Percentiles rank a stretch among this genome's conserved stretches.
Evolutionary conservation across 139 green algal species (phyloP).

Genomic region (Raphidocelis subcapitata): DNA sequence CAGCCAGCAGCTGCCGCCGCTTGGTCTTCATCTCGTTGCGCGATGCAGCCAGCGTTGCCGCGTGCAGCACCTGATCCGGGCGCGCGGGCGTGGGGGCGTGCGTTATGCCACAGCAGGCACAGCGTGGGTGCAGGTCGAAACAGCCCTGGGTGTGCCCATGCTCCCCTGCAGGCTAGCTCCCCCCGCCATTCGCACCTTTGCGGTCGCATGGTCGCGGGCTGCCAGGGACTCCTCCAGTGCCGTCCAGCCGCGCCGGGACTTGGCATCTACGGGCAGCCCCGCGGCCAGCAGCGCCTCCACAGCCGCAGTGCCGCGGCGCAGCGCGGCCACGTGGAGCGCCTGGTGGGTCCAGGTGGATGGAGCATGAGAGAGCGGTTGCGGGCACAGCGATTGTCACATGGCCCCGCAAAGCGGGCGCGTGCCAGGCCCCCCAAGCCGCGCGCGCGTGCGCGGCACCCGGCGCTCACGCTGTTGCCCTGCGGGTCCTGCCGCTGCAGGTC

Average conservation of each 20-base stretch:
- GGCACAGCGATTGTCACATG: too few species aligned
- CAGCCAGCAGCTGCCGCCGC: conserved; percentile 46
- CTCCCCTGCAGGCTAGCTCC: neutral
- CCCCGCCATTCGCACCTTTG: conserved; percentile 28
- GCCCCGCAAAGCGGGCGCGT: too few species aligned
- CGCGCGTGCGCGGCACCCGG: too few species aligned
- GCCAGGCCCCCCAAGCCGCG: too few species aligned
- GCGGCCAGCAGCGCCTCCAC: conserved; percentile 46
- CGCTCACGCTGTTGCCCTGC: too few species aligned
- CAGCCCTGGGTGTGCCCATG: neutral
- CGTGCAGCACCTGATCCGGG: conserved; percentile 13
- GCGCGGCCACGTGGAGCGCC: conserved; percentile 67
- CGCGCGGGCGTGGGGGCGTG: neutral
- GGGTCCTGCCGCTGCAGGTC: too few species aligned
- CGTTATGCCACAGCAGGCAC: too few species aligned
- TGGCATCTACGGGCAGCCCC: conserved; percentile 30
- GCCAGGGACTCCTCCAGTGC: conserved; percentile 69
- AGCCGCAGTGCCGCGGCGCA: conserved; percentile 32
- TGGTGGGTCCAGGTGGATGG: conserved; percentile 26
- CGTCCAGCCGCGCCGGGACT: conserved; percentile 57
- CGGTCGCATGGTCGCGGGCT: conserved; percentile 27
- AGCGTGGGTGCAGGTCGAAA: neutral
- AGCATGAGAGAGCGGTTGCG: neutral
- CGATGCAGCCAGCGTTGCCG: neutral
- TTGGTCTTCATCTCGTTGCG: conserved; percentile 41